phyloP scores from a whole-genome alignment of 495 filamentous ascomycete genomes.

The Daldinia vernicosa region DNA sequence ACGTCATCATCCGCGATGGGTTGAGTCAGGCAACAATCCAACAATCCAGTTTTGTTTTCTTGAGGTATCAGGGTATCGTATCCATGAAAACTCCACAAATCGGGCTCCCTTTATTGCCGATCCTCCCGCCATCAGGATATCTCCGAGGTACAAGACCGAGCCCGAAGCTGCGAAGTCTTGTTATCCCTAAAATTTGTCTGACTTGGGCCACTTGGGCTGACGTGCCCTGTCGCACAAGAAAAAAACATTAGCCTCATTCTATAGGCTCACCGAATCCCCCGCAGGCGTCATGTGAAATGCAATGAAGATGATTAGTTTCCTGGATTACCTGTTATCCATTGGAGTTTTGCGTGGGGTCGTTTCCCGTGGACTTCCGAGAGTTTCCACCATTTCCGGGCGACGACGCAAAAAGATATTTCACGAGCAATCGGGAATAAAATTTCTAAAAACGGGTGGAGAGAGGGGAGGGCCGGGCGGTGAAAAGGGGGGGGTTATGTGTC shows the following conservation, averaged over 20 bases:
- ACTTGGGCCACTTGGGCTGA: slow-evolving; percentile 15
- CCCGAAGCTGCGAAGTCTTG: slow-evolving; percentile 18
- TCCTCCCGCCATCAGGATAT: slow-evolving; percentile 38
- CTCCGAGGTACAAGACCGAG: slow-evolving; percentile 38
- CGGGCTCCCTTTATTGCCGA: slow-evolving; percentile 34
- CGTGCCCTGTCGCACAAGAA: slow-evolving; percentile 13
- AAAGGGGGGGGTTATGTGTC: slow-evolving; percentile 1
- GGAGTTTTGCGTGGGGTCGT: slow-evolving; percentile 18
- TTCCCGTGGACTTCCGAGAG: slow-evolving; percentile 19
- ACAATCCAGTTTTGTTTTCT: slow-evolving; percentile 22
- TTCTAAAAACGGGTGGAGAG: slow-evolving; percentile 4
- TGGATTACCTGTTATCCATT: slow-evolving; percentile 17
- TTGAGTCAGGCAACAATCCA: slow-evolving; percentile 11
- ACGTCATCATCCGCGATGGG: slow-evolving; percentile 23
- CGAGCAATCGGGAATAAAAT: slow-evolving; percentile 37
- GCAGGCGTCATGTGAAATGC: slow-evolving; percentile 16
- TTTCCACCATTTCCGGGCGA: slow-evolving; percentile 21
- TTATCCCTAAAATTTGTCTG: slow-evolving; percentile 19
- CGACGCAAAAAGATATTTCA: slow-evolving; percentile 20
- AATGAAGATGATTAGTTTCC: slow-evolving; percentile 6
- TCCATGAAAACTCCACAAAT: slow-evolving; percentile 28
- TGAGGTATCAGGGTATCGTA: no score
- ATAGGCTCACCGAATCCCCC: slow-evolving; percentile 13
- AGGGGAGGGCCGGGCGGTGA: not conserved
- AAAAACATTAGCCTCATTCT: not conserved